These are phyloP conservation scores for Bipolaris cookei DNA, from an alignment of 2,329 filamentous ascomycete genomes.

Conservation along the genomic window DNA sequence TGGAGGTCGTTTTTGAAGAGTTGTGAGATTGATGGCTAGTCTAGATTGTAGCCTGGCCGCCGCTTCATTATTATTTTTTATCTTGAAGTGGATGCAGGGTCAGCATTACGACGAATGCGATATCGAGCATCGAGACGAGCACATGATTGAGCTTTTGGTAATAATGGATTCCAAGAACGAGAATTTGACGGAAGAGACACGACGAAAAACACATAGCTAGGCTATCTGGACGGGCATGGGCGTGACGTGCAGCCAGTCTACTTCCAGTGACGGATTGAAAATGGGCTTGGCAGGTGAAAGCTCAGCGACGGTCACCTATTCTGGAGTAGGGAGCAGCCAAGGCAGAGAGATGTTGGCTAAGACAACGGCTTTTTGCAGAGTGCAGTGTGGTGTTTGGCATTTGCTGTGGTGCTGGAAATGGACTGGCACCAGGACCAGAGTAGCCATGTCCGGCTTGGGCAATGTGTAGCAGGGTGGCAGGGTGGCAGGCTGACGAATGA, in stretches of 20 bases:
- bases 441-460: too few species aligned
- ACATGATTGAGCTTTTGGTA: constrained; percentile 31
- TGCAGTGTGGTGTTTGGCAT: too few species aligned
- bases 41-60: constrained; percentile 31
- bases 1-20: constrained; percentile 37
- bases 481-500: not conserved
- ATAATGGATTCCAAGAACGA: constrained; percentile 50
- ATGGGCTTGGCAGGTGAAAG: constrained; percentile 47
- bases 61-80: constrained; percentile 23
- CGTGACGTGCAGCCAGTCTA: constrained; percentile 52
- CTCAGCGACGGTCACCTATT: constrained; percentile 37
- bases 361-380: not conserved
- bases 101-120: constrained; percentile 34
- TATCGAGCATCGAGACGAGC: constrained; percentile 23
- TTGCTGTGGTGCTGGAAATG: not conserved
- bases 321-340: constrained; percentile 14
- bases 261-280: constrained; percentile 42
- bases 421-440: not conserved
- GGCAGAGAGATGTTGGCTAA: not conserved
- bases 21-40: constrained; percentile 29
- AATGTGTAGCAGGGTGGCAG: too few species aligned
- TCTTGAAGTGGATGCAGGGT: constrained; percentile 27
- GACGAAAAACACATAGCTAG: constrained; percentile 48
- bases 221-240: constrained; percentile 46
- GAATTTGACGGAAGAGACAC: constrained; percentile 52